Evolutionary conservation across 2,329 filamentous ascomycete species (phyloP), one percentile per base, ranked within the genome.

Genomic region (Microdochium bolleyi): DNA sequence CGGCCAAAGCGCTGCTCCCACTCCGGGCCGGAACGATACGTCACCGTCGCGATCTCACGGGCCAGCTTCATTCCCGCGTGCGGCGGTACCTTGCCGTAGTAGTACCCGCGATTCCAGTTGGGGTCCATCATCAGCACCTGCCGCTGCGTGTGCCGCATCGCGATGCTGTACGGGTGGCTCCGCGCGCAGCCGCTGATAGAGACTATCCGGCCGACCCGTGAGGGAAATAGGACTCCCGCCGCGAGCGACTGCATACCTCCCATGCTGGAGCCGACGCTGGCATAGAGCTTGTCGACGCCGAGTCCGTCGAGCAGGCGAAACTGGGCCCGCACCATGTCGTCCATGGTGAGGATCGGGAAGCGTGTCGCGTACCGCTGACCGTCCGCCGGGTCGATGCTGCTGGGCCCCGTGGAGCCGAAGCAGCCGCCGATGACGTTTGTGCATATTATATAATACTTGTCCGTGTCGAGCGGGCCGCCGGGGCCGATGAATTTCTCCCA

Each of bases 101-200:
- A 97, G 73, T 92, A 95, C 2, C 94, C 94, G 34, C 94, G 84
- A 60, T 89, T 89, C 94, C 94, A 99, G 64, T 95, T 91, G 2
- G 92, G 91, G 63, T 99, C 94, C 87, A 96, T 96, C 92, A 99
- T 97, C 49, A 99, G 80, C 1, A 96, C 94, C 73, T 97, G 94
- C 25, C 94, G 85, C 71, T 99, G 94, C 0, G 92, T 96, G 71
- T 99, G 94, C 52, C 94, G 85, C 92, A 99, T 96, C 32, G 94
- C 94, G 67, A 99, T 96, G 69, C 92, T 95, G 73, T 99, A 99
- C 0, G 94, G 94, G 67, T 99, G 94, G 61, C 88, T 95, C 57
- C 94, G 80, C 1, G 92, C 94, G 68, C 94, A 99, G 13, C 92
- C 94, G 64, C 88, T 95, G 64, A 97, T 94, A 62, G 85, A 92